Percentiles rank a stretch among this genome's conserved stretches.
Conservation (phyloP, 495 filamentous ascomycete species). For the Choiromyces venosus region DNA sequence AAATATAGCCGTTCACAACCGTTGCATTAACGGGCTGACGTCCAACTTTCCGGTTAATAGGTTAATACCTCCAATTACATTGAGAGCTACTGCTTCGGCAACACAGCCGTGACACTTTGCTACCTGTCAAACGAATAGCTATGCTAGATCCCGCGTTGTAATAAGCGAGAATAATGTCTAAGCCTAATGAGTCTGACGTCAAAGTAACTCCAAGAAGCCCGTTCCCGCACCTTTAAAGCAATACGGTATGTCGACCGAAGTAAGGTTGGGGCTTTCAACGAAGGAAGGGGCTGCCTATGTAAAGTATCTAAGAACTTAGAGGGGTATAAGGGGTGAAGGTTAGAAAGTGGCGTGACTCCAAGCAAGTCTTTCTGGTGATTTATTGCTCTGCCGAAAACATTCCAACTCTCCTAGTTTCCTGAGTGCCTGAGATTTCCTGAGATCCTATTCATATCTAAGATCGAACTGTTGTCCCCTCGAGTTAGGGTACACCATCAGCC, state of each 20-base stretch:
- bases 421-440: constrained; percentile 25
- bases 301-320: constrained; percentile 13
- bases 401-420: constrained; percentile 28
- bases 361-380: constrained; percentile 36
- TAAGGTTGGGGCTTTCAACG: background rate
- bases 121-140: constrained; percentile 32
- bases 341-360: constrained; percentile 33
- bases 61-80: constrained; percentile 32
- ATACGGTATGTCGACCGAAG: constrained; percentile 11
- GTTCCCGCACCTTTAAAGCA: constrained; percentile 35
- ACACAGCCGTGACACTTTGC: constrained; percentile 36
- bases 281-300: background rate
- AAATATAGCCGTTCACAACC: constrained; percentile 29
- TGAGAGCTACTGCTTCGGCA: constrained; percentile 38
- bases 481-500: background rate
- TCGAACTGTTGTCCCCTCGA: background rate
- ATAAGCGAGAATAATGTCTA: constrained; percentile 35
- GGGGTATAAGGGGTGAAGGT: constrained; percentile 32
- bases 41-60: constrained; percentile 35
- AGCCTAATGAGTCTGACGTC: constrained; percentile 21
- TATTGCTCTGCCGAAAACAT: constrained; percentile 32
- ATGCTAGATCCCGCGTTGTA: constrained; percentile 37
- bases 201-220: constrained; percentile 25
- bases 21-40: constrained; percentile 30
- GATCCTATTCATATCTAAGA: background rate